These are phyloP conservation scores for Eimeria sp. DNA, from an alignment of 169 alveolate species.

Conservation along the genomic window DNA sequence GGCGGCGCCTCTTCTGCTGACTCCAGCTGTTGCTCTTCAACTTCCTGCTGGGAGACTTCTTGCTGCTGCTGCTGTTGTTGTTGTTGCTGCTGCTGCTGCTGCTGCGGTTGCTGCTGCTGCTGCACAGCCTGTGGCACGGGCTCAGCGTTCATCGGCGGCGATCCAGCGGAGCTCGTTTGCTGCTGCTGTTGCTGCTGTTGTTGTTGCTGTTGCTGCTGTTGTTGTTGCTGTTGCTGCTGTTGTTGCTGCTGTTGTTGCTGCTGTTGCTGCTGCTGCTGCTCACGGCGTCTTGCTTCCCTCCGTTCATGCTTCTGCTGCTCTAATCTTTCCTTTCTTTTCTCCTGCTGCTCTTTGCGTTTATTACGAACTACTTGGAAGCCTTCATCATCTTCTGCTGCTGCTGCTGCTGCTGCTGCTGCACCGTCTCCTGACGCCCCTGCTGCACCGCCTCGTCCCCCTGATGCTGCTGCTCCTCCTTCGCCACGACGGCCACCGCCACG, in stretches of 20 bases:
- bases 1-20: neutral
- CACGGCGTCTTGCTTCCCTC: conserved; percentile 30
- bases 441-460: neutral
- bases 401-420: conserved; percentile 10
- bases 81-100: neutral
- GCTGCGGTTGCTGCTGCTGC: conserved; percentile 2
- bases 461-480: conserved; percentile 3
- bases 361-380: conserved; percentile 72
- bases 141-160: neutral
- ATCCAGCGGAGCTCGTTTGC: neutral
- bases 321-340: conserved; percentile 8
- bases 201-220: conserved; percentile 33
- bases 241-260: conserved; percentile 43
- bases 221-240: conserved; percentile 44
- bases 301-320: conserved; percentile 70
- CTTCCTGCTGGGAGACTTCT: neutral
- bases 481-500: conserved; percentile 41
- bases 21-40: neutral
- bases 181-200: neutral
- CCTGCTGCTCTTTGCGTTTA: conserved; percentile 77
- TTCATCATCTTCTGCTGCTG: conserved; percentile 69
- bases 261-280: conserved; percentile 54
- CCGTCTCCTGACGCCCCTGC: neutral
- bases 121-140: neutral
- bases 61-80: conserved; percentile 51